Conservation (phyloP, 2,329 filamentous ascomycete genomes). For the Ciborinia camelliae region DNA sequence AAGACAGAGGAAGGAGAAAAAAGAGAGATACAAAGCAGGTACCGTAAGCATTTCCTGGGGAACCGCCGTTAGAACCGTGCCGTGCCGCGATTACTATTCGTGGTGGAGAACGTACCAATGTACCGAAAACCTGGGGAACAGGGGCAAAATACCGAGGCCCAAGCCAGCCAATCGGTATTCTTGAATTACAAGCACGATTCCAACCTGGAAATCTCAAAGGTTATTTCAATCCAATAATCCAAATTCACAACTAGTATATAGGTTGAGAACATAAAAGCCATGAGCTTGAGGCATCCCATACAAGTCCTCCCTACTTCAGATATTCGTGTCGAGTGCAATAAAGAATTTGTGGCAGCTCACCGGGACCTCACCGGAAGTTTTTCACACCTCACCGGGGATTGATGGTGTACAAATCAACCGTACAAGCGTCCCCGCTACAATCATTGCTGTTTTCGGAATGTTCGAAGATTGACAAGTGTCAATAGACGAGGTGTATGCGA, state of each 20-base stretch:
- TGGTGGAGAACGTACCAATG: not conserved
- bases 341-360: not conserved
- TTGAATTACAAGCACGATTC: not conserved
- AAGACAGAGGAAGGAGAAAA: not conserved
- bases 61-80: not conserved
- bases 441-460: not conserved
- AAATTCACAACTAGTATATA: too few relatives aligned
- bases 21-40: too few relatives aligned
- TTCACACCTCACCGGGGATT: not conserved
- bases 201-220: not conserved
- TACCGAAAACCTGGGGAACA: conserved; percentile 12
- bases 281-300: not conserved
- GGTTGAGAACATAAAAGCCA: too few relatives aligned
- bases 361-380: too few relatives aligned
- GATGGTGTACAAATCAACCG: too few relatives aligned
- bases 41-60: not conserved
- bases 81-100: not conserved
- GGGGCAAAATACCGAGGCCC: conserved; percentile 3
- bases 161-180: not conserved
- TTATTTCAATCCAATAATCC: too few relatives aligned
- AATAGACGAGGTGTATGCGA: not conserved
- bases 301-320: not conserved
- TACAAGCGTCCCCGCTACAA: too few relatives aligned
- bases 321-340: not conserved
- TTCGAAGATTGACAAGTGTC: not conserved